Base-by-base conservation (phyloP, 225 moss, liverwort and hornwort species). In the Marchantia polymorpha region DNA sequence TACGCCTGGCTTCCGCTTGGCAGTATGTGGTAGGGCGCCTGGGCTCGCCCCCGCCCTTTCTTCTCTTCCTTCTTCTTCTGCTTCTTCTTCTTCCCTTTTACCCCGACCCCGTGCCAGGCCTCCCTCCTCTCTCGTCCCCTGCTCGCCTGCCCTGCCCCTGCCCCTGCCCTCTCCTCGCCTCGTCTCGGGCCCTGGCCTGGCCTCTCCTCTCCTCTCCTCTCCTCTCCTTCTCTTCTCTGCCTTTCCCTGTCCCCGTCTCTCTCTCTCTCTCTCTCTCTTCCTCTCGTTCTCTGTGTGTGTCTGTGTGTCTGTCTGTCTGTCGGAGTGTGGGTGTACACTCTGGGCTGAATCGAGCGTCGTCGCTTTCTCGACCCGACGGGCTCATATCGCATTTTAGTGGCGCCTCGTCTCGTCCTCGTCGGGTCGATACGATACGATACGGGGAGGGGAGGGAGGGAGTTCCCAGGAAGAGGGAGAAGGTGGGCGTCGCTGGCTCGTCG, bases 321-420 rank as follows among this genome's bases (percentile, higher is more conserved):
- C n/a, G 12, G 61, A 61, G 61, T 61, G 50, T 71, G n/a, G 50
- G 49, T n/a, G 4, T 71, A 5, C 3, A 39, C 71, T 51, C 19
- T 22, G 17, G 73, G 75, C 2, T 59, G 31, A 59, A 75, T 75
- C 59, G 58, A 46, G 75, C 30, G 39, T 73, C 56, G 56, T 56
- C 54, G 7, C 73, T 53, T 29, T 71, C 26, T 23, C 17, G 59
- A 59, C 60, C 75, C 39, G 39, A 2, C 39, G 39, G 39, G 39
- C 39, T 29, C 73, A 29, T 27, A 46, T 68, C 27, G 54, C 55
- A 29, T 74, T 74, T 26, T 15, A 70, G 31, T 70, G 3, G 39
- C 39, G 39, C 5, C 39, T 56, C 19, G 39, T 39, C 39, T 56
- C 19, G 56, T 56, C 14, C 25, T 73, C 52, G 49, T 72, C 51